Conservation (phyloP, 208 protist genomes). For the Acanthamoeba rhysodes region DNA sequence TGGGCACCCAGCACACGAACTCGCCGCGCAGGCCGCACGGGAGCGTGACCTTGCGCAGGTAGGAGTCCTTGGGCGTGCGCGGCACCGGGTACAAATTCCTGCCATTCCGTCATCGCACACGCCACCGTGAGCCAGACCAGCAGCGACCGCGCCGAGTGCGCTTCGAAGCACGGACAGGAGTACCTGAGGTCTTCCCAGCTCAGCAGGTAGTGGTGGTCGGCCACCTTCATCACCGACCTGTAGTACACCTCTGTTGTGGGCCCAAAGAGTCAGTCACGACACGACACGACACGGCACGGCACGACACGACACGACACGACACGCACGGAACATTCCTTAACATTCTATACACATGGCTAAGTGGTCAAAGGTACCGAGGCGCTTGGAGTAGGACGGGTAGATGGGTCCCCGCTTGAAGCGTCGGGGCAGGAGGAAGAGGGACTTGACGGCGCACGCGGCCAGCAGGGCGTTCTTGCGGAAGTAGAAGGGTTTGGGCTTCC, state of each 20-base stretch:
- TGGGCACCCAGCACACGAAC: slow-evolving; percentile 41
- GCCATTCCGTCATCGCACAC: not conserved
- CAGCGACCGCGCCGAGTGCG: too few relatives aligned
- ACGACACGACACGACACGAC: too few relatives aligned
- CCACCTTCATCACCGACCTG: not conserved
- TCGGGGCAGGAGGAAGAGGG: not conserved
- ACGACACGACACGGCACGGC: not conserved
- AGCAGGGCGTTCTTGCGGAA: not conserved
- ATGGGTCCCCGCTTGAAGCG: slow-evolving; percentile 9
- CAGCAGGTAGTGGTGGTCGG: not conserved
- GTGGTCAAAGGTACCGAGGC: not conserved
- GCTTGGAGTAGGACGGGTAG: slow-evolving; percentile 10
- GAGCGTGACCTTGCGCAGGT: not conserved
- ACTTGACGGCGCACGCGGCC: not conserved
- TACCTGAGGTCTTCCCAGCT: slow-evolving; percentile 35
- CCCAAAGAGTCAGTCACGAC: too few relatives aligned
- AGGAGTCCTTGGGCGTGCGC: not conserved
- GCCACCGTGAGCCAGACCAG: not conserved
- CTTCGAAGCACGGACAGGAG: not conserved
- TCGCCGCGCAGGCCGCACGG: slow-evolving; percentile 27
- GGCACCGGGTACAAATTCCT: slow-evolving; percentile 30
- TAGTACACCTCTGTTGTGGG: not conserved
- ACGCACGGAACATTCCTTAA: not conserved
- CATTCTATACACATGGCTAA: not conserved
- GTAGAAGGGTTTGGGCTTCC: not conserved